phyloP scores from a whole-genome alignment of 345 rosid genomes.

The Eucalyptus rudis region DNA sequence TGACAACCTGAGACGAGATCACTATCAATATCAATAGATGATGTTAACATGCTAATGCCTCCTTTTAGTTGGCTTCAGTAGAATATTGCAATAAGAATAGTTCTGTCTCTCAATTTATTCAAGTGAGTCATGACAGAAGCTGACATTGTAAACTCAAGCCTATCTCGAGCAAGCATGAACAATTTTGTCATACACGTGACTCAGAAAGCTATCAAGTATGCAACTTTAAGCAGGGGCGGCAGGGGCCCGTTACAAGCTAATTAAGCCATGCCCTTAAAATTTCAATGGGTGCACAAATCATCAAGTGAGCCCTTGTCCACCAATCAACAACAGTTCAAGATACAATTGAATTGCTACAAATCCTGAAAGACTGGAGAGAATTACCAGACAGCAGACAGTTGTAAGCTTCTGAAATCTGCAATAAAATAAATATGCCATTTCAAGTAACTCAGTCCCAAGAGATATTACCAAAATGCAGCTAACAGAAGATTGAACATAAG shows the following conservation, averaged over 20 bases:
- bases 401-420: conserved; percentile 72
- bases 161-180: background rate
- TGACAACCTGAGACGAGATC: background rate
- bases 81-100: background rate
- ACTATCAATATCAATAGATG: background rate
- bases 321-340: background rate
- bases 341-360: background rate
- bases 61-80: background rate
- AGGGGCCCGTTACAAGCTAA: background rate
- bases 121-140: background rate
- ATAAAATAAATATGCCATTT: background rate
- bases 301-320: background rate
- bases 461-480: background rate
- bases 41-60: background rate
- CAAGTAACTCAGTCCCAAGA: background rate
- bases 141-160: background rate
- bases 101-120: background rate
- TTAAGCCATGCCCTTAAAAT: background rate
- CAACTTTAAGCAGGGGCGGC: background rate
- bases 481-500: background rate
- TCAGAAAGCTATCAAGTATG: background rate
- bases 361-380: background rate
- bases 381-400: conserved; percentile 54
- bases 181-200: background rate
- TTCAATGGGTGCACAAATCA: background rate